Conservation (phyloP, 768 basidiomycete species). For the Austroboletus festivus region DNA sequence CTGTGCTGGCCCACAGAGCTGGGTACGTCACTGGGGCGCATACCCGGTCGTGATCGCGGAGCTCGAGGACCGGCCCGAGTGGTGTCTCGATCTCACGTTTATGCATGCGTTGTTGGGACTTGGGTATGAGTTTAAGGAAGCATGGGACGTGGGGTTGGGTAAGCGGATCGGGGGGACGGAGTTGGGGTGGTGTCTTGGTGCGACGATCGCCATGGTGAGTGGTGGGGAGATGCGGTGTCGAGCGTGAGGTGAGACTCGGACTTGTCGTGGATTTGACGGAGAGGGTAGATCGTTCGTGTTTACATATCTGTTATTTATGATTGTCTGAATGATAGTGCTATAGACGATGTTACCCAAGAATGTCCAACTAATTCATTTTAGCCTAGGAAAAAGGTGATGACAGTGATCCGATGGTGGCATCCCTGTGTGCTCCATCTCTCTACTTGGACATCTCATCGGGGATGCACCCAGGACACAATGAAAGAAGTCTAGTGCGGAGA, state of each 20-base stretch:
- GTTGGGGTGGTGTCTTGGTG: constrained; percentile 91
- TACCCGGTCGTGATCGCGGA: constrained; percentile 57
- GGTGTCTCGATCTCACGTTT: constrained; percentile 94
- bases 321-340: no score
- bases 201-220: constrained; percentile 71
- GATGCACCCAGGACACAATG: no score
- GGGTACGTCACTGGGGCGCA: constrained; percentile 50
- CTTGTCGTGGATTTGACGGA: background rate
- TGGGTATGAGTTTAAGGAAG: constrained; percentile 85
- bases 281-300: no score
- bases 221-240: constrained; percentile 58
- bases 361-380: no score
- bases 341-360: no score
- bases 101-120: constrained; percentile 84
- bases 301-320: no score
- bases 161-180: constrained; percentile 89
- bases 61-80: constrained; percentile 82
- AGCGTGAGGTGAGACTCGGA: constrained; percentile 17
- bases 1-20: constrained; percentile 64
- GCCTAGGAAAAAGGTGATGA: no score
- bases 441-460: no score
- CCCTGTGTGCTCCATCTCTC: no score
- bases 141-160: constrained; percentile 68
- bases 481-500: no score
- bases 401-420: no score